Base-by-base conservation (phyloP, 2,329 filamentous ascomycete species). In the Bertia moriformis region DNA sequence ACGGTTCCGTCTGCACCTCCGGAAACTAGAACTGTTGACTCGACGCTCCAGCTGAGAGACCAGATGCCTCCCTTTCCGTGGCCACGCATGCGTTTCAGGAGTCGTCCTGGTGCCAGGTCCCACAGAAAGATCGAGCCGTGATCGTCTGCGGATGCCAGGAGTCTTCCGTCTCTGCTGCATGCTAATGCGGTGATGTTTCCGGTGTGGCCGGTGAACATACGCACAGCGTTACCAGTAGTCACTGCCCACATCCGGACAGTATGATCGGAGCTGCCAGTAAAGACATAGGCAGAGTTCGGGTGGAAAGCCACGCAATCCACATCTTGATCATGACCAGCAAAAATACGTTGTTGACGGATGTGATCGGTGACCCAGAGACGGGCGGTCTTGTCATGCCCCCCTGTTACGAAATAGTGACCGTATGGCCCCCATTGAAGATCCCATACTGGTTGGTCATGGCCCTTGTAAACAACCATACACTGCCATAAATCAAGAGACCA, bases 211-310 rank as follows among this genome's bases (percentile, higher is more conserved):
- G 74, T 79, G 55, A 79, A 80, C 57, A 80, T 67, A 18, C 75
- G 70, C 12, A 79, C 68, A 2, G 71, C 65, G 45, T 67, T 71
- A 35, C 75, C 75, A 22, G 69, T 72, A 12, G 65, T 66, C 13
- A 78, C 63, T 22, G 72, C 65, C 74, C 75, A 80, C 74, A 80
- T 78, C 22, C 75, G 66, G 4, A 80, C 71, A 0, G 73, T 78
- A 48, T 68, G 67, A 48, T 80, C 75, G 37, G 61, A 67, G 38
- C 71, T 73, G 22, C 66, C 73, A 1, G 74, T 79, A 56, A 80
- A 78, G 42, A 78, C 55, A 48, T 80, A 80, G 3, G 70, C 68
- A 19, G 69, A 71, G 52, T 80, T 80, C 4, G 75, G 74, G 48
- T 80, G 75, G 59, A 75, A 80, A 38, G 68, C 65, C 4, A 78